Percentiles rank a stretch among this genome's conserved stretches.
These are phyloP conservation scores for Penicillium macrosclerotiorum DNA, from an alignment of 495 filamentous ascomycete genomes.

Conservation along the genomic window DNA sequence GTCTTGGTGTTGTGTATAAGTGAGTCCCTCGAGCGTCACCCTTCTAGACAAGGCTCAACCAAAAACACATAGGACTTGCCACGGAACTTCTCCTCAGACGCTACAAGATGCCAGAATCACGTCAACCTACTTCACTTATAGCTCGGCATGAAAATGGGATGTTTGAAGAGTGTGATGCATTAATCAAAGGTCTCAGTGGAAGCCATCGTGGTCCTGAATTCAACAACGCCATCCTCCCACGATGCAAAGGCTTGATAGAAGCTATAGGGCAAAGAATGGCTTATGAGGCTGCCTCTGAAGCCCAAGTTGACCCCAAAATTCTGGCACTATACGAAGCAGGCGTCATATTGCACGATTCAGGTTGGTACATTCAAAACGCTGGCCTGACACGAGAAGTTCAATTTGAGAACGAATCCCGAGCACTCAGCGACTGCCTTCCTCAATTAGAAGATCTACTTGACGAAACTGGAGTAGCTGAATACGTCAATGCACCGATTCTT, in stretches of 20 bases:
- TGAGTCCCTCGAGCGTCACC: no score
- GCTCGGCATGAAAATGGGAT: conserved; percentile 31
- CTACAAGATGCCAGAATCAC: conserved; percentile 28
- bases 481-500: conserved; percentile 10
- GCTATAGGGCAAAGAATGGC: conserved; percentile 39
- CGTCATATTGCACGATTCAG: conserved; percentile 6
- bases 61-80: conserved; percentile 22
- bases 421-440: conserved; percentile 4
- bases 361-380: conserved; percentile 2
- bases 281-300: conserved; percentile 30
- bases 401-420: conserved; percentile 1
- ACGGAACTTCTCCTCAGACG: conserved; percentile 33
- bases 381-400: conserved; percentile 1
- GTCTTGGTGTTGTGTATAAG: conserved; percentile 28
- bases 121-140: conserved; percentile 16
- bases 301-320: conserved; percentile 18
- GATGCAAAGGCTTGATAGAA: conserved; percentile 24
- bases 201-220: conserved; percentile 25
- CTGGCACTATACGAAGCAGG: conserved; percentile 29
- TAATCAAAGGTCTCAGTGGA: conserved; percentile 9
- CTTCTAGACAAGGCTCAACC: no score
- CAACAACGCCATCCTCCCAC: conserved; percentile 26
- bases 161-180: conserved; percentile 15
- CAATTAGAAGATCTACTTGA: conserved; percentile 6
- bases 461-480: conserved; percentile 7